Evolutionary conservation across 129 eudicot genomes (phyloP).

Genomic region (Lonicera japonica): DNA sequence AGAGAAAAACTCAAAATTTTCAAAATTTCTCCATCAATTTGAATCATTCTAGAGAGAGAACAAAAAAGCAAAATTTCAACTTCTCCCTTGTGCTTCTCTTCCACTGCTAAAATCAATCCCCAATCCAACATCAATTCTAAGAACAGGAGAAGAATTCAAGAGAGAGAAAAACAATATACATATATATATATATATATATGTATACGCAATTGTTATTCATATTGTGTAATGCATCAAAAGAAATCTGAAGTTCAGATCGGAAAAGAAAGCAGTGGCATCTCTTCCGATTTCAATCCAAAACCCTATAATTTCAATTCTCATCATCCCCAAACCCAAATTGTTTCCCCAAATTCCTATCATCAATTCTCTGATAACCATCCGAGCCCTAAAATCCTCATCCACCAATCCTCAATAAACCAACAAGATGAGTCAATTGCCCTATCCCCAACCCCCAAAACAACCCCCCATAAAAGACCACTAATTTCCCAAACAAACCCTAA

Average conservation of each 20-base stretch:
- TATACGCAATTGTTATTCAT: neutral
- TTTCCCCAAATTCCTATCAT: conserved; percentile 5
- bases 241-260: conserved; percentile 99
- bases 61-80: too few species aligned
- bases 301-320: conserved; percentile 4
- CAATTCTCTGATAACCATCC: neutral
- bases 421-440: conserved; percentile 25
- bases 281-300: conserved; percentile 91
- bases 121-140: too few species aligned
- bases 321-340: conserved; percentile 14
- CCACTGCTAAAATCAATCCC: too few species aligned
- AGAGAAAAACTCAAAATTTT: too few species aligned
- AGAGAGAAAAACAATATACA: too few species aligned
- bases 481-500: conserved; percentile 27
- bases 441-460: conserved; percentile 36
- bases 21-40: too few species aligned
- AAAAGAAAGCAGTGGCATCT: conserved; percentile 92
- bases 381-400: conserved; percentile 25
- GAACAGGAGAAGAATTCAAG: too few species aligned
- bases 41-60: too few species aligned
- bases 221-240: conserved; percentile 92
- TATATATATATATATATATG: neutral
- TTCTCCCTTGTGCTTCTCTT: too few species aligned
- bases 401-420: conserved; percentile 13
- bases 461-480: conserved; percentile 61